Conservation (phyloP, 1,284 basidiomycete genomes). For the Wallemia ichthyophaga region DNA sequence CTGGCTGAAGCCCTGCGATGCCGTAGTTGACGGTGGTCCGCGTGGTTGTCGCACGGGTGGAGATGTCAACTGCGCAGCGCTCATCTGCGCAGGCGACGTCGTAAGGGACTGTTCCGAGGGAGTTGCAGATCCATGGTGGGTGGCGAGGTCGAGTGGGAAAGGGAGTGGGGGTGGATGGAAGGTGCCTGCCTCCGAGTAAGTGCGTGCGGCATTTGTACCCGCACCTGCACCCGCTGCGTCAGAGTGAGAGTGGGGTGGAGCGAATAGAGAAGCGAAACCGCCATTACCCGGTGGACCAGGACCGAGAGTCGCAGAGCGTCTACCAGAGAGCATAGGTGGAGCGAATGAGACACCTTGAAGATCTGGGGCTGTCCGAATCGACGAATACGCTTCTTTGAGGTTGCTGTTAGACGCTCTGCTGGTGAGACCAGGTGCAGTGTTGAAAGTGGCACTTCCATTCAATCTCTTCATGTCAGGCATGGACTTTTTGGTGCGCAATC, state of each 20-base stretch:
- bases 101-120: neutral
- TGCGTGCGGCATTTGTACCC: neutral
- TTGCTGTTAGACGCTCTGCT: conserved; percentile 3
- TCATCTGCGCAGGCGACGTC: neutral
- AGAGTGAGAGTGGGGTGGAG: neutral
- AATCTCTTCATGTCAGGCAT: conserved; percentile 1
- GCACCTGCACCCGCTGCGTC: too few relatives aligned
- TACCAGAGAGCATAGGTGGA: neutral
- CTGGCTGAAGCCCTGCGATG: neutral
- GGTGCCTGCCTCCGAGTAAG: neutral
- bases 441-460: neutral
- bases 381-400: conserved; percentile 9
- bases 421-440: neutral
- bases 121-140: neutral
- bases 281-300: neutral
- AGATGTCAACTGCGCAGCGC: neutral
- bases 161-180: neutral
- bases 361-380: conserved; percentile 4
- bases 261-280: neutral
- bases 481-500: neutral
- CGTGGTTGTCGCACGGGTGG: neutral
- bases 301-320: neutral
- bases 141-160: neutral
- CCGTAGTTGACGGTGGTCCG: neutral
- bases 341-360: neutral